Base-by-base conservation (phyloP, 2,329 filamentous ascomycete genomes). In the Alternaria burnsii region DNA sequence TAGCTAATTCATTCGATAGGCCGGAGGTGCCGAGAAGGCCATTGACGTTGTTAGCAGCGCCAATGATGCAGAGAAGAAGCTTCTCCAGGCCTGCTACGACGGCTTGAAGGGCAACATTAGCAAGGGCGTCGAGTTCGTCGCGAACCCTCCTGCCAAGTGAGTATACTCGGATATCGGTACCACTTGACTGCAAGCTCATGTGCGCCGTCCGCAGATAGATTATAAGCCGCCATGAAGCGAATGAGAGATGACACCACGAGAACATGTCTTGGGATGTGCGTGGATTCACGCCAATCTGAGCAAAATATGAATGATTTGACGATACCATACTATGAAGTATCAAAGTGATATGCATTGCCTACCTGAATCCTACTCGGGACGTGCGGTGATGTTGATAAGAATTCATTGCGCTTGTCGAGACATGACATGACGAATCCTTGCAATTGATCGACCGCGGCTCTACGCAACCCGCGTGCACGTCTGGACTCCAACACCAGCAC, bases 21-120 rank as follows among this genome's bases (percentile, higher is more conserved):
- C 88, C 78, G 89, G 89, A 72, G 95, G 95, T 81, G 93, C 87
- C 58, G 91, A 95, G 84, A 95, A 95, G 84, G 93, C 89, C 72
- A 85, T 86, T 76, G 93, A 98, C 82, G 87, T 93, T 66, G 86
- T 98, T 69, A 86, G 85, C 73, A 86, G 86, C 66, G 88, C 93
- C 76, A 93, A 91, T 77, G 91, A 93, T 48, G 88, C 93, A 83
- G 95, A 98, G 88, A 91, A 97, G 89, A 88, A 87, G 75, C 88
- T 98, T 68, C 87, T 98, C 73, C 85, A 91, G 74, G 89, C 88
- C 76, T 88, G 87, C 79, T 86, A 91, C 78, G 84, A 87, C 72
- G 94, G 91, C 70, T 88, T 98, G 66, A 91, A 93, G 86, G 90
- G 88, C 83, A 98, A 98, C 85, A 97, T 99, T 79, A 83, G 88